Base-by-base conservation (phyloP, 2,329 filamentous ascomycete genomes). In the Ophiosphaerella korrae region DNA sequence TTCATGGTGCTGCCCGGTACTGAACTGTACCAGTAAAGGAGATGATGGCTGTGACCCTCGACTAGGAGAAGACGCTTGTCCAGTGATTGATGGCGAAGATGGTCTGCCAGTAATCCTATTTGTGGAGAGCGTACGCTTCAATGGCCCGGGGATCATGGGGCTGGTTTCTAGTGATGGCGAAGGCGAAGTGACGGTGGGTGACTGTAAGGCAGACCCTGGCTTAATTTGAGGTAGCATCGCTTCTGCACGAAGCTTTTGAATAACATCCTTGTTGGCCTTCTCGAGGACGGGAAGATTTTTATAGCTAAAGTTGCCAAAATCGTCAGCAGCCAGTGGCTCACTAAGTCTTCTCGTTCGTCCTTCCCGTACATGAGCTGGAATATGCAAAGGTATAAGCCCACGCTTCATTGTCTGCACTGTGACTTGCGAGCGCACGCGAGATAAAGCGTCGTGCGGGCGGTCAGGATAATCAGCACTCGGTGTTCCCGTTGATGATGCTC, bases 241-340 rank as follows among this genome's bases (percentile, higher is more conserved):
- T 73, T 97, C 92, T 18, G 92, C 91, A 9, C 92, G 87, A 50
- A 99, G 80, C 72, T 97, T 97, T 66, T 97, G 92, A 29, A 99
- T 96, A 26, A 97, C 92, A 66, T 99, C 94, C 71, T 99, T 99
- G 75, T 99, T 99, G 47, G 94, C 94, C 74, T 97, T 97, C 66
- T 97, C 94, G 14, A 99, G 81, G 16, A 97, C 93, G 0, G 93
- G 92, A 42, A 99, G 78, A 64, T 99, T 99, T 77, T 99, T 99
- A 81, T 96, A 99, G 34, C 91, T 86, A 74, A 99, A 99, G 56
- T 86, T 92, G 29, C 94, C 94, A 78, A 99, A 99, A 70, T 99
- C 95, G 72, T 99, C 94, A 0, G 88, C 83, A 29, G 86, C 84
- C 13, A 93, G 86, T 1, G 94, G 94, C 73, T 99, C 94, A 72